phyloP scores from a whole-genome alignment of 2,329 filamentous ascomycete genomes.

The Neofusicoccum umdonicola region DNA sequence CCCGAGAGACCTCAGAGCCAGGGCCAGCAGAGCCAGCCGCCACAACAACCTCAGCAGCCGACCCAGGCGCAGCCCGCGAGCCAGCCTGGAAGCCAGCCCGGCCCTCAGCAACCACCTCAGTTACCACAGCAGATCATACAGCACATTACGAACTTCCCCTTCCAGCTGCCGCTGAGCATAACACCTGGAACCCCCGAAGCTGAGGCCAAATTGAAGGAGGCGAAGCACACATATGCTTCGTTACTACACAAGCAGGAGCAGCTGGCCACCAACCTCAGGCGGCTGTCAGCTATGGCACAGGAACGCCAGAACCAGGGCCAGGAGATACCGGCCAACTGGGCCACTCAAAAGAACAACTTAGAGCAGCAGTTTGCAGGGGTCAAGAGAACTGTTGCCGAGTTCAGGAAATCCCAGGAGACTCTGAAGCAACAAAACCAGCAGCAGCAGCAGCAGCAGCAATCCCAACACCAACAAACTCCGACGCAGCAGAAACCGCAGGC shows the following conservation, averaged over 20 bases:
- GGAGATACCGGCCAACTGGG: conserved; percentile 32
- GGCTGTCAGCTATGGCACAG: conserved; percentile 29
- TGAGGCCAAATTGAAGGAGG: conserved; percentile 35
- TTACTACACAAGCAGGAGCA: conserved; percentile 34
- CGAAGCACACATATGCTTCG: conserved; percentile 34
- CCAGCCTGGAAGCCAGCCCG: conserved; percentile 9
- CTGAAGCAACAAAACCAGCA: conserved; percentile 27
- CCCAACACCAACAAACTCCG: conserved; percentile 15
- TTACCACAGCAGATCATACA: conserved; percentile 35
- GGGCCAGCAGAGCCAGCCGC: conserved; percentile 25
- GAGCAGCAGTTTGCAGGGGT: conserved; percentile 31
- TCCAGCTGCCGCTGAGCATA: conserved; percentile 30
- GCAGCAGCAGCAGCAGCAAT: conserved; percentile 21
- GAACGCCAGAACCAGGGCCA: conserved; percentile 32
- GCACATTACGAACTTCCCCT: conserved; percentile 37
- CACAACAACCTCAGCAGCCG: conserved; percentile 26
- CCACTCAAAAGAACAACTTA: conserved; percentile 27
- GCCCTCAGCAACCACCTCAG: conserved; percentile 19
- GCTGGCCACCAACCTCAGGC: conserved; percentile 27
- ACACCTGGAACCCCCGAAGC: conserved; percentile 35
- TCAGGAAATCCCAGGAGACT: conserved; percentile 32
- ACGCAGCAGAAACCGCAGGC: conserved; percentile 20
- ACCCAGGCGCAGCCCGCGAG: conserved; percentile 29
- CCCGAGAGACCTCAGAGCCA: conserved; percentile 19
- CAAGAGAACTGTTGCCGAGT: conserved; percentile 35